Evolutionary conservation across 2,329 filamentous ascomycete species (phyloP).

Genomic region (Penicillium glabrum): DNA sequence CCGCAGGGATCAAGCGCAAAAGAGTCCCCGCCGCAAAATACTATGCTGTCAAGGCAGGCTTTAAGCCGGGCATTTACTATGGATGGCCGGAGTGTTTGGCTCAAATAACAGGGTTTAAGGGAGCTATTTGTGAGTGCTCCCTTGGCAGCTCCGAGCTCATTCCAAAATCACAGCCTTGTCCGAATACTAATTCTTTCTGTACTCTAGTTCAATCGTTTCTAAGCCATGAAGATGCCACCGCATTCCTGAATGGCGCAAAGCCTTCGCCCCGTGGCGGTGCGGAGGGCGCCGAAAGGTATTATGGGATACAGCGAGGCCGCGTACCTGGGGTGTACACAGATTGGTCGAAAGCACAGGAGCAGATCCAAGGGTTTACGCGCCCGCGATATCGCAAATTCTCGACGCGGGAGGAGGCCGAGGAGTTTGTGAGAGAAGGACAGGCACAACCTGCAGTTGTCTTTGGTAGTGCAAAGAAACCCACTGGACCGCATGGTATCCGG

Average conservation of each 20-base stretch:
- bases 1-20: constrained; percentile 57
- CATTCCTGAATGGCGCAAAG: constrained; percentile 67
- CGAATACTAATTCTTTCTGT: neutral
- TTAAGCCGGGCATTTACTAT: constrained; percentile 62
- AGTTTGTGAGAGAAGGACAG: constrained; percentile 61
- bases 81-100: constrained; percentile 62
- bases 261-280: constrained; percentile 35
- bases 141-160: neutral
- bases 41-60: constrained; percentile 64
- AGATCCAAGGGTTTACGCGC: constrained; percentile 72
- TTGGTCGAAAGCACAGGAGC: constrained; percentile 69
- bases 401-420: constrained; percentile 70
- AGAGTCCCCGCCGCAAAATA: constrained; percentile 54
- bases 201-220: constrained; percentile 75
- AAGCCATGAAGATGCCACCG: constrained; percentile 71
- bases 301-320: constrained; percentile 60
- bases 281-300: constrained; percentile 49
- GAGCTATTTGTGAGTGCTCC: constrained; percentile 64
- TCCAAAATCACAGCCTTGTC: neutral
- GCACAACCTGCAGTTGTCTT: constrained; percentile 25
- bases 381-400: constrained; percentile 68
- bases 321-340: constrained; percentile 63
- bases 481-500: constrained; percentile 39
- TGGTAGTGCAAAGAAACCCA: constrained; percentile 34
- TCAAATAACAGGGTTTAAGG: constrained; percentile 63